phyloP scores from a whole-genome alignment of 2,329 filamentous ascomycete genomes.

The Ramularia endophylla region DNA sequence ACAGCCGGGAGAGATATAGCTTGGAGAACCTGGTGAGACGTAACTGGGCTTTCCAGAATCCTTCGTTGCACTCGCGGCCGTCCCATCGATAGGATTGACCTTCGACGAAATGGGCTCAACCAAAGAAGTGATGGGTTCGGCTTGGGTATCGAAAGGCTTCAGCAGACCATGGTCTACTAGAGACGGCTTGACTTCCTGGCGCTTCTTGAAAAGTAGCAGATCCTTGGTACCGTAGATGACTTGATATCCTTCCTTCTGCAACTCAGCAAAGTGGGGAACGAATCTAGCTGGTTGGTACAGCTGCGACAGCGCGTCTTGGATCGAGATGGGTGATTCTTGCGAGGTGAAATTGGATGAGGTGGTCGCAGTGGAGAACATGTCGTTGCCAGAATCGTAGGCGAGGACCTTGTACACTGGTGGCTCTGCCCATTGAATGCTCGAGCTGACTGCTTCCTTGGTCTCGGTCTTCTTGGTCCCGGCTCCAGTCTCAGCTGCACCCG shows the following conservation, averaged over 20 bases:
- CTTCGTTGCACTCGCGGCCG: slow-evolving; percentile 17
- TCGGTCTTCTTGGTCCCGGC: too few relatives aligned
- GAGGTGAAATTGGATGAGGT: slow-evolving; percentile 50
- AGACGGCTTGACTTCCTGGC: slow-evolving; percentile 31
- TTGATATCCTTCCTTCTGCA: slow-evolving; percentile 59
- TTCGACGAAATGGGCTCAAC: slow-evolving; percentile 11
- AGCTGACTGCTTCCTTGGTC: too few relatives aligned
- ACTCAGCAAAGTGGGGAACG: slow-evolving; percentile 54
- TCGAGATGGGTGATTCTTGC: slow-evolving; percentile 47
- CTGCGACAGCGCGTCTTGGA: slow-evolving; percentile 54
- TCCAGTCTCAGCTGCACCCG: too few relatives aligned
- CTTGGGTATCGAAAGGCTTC: slow-evolving; percentile 9
- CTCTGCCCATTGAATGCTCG: slow-evolving; percentile 23
- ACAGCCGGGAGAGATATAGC: slow-evolving; percentile 7
- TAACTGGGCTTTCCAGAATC: slow-evolving; percentile 49
- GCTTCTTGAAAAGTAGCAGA: slow-evolving; percentile 61
- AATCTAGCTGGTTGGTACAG: slow-evolving; percentile 61
- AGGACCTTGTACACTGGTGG: slow-evolving; percentile 56
- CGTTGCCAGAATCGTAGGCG: slow-evolving; percentile 56
- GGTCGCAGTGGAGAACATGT: slow-evolving; percentile 54
- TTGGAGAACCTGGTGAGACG: slow-evolving; percentile 50
- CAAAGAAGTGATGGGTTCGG: slow-evolving; percentile 5
- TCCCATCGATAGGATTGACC: slow-evolving; percentile 54
- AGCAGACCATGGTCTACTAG: slow-evolving; percentile 21
- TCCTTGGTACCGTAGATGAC: slow-evolving; percentile 59